Evolutionary conservation across 768 basidiomycete species (phyloP).

Genomic region (Boletus insuetus): DNA sequence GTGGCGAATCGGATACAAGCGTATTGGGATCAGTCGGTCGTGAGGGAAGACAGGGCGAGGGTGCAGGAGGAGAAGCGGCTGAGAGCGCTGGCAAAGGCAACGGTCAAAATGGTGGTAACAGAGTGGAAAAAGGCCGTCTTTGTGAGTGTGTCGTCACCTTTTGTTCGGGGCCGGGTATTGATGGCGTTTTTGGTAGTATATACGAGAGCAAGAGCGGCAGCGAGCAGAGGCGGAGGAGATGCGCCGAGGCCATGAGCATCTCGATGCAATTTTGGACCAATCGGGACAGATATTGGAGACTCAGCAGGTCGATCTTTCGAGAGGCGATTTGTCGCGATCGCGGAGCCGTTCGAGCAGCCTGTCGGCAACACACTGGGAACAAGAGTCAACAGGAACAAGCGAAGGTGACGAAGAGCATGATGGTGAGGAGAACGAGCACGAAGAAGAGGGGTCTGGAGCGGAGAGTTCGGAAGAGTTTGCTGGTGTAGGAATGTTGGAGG

Average conservation of each 20-base stretch:
- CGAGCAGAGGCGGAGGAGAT: slow-evolving; percentile 74
- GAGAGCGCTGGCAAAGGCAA: slow-evolving; percentile 65
- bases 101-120: slow-evolving; percentile 62
- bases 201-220: slow-evolving; percentile 66
- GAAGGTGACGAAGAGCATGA: slow-evolving; percentile 21
- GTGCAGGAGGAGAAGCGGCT: slow-evolving; percentile 65
- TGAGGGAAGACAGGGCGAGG: slow-evolving; percentile 57
- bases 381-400: slow-evolving; percentile 11
- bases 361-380: slow-evolving; percentile 31
- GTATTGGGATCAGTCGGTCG: slow-evolving; percentile 72
- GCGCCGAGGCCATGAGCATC: slow-evolving; percentile 75
- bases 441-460: slow-evolving; percentile 26
- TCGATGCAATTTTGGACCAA: slow-evolving; percentile 87
- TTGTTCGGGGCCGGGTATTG: neutral
- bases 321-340: slow-evolving; percentile 43
- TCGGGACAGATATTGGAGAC: slow-evolving; percentile 84
- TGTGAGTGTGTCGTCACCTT: slow-evolving; percentile 42
- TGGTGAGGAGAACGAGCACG: slow-evolving; percentile 20
- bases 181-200: slow-evolving; percentile 47
- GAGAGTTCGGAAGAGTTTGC: slow-evolving; percentile 40
- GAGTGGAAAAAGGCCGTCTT: slow-evolving; percentile 91
- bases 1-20: slow-evolving; percentile 64
- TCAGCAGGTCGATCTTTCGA: slow-evolving; percentile 68
- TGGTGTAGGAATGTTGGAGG: slow-evolving; percentile 23
- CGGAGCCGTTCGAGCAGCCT: slow-evolving; percentile 59